Evolutionary conservation across 495 filamentous ascomycete genomes (phyloP), one percentile per base, ranked within the genome.

Genomic region (Penicillium argentinense): DNA sequence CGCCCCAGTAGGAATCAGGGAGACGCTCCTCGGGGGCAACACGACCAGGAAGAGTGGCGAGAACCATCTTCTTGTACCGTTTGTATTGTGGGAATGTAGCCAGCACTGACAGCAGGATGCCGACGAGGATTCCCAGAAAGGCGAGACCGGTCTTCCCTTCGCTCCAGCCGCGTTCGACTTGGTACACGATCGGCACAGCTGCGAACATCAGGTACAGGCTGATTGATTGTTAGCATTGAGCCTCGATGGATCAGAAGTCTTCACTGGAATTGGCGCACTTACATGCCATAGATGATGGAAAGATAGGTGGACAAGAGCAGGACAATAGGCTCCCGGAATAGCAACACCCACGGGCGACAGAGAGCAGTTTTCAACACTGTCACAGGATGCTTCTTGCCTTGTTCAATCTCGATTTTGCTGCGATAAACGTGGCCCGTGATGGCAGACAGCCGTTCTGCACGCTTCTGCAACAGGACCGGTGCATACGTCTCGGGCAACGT

Each of bases 191-290:
- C 6, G 80, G 75, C 59, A 85, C 77, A 13, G 83, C 84, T 1
- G 80, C 82, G 66, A 87, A 84, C 28, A 88, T 71, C 7, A 89
- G 69, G 60, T 88, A 89, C 0, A 87, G 63, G 17, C 83, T 14
- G 0, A 25, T 14, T 12, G 3, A n/a, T 4, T n/a, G n/a, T 39
- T 23, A 22, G 21, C n/a, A n/a, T 2, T 24, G 6, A 24, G 12
- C 17, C 6, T n/a, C 5, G 6, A 3, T 5, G 4, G 13, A n/a
- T 7, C 13, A 16, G n/a, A 33, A 40, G 14, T 2, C 8, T 9
- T 14, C 5, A 26, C 2, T 41, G 18, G 25, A 12, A 24, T 28
- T 5, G 9, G 13, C 8, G 21, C 9, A 49, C 46, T 21, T 9
- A 49, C 46, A 49, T 37, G 14, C 82, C 79, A 53, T 85, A 86